Percentiles rank a stretch among this genome's conserved stretches.
phyloP scores from a whole-genome alignment of 2,329 filamentous ascomycete species.

The Dothistroma pini region DNA sequence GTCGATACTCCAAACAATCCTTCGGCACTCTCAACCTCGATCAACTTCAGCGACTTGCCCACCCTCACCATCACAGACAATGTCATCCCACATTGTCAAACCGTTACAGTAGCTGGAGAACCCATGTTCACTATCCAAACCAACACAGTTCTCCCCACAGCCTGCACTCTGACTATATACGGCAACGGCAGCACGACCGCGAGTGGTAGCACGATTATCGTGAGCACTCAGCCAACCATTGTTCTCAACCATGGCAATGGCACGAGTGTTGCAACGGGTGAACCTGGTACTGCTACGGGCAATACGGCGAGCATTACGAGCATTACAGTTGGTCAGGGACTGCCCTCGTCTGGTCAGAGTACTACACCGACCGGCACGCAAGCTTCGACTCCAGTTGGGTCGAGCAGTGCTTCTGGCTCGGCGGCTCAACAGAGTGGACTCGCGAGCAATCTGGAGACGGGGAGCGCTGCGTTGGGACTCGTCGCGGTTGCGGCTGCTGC shows the following conservation, averaged over 20 bases:
- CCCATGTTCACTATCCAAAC: slow-evolving; percentile 21
- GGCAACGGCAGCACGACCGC: background rate
- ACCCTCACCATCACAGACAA: slow-evolving; percentile 7
- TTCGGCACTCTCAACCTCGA: background rate
- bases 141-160: slow-evolving; percentile 16
- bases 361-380: background rate
- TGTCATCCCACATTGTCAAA: slow-evolving; percentile 10
- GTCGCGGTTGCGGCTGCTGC: background rate
- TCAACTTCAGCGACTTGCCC: background rate
- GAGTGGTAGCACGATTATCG: background rate
- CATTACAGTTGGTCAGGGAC: background rate
- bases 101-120: slow-evolving; percentile 8
- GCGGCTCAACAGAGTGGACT: background rate
- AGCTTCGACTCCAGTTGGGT: background rate
- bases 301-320: background rate
- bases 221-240: background rate
- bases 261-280: background rate
- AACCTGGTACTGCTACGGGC: background rate
- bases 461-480: background rate
- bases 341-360: background rate
- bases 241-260: background rate
- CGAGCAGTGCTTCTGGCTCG: background rate
- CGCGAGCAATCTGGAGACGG: background rate
- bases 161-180: slow-evolving; percentile 8
- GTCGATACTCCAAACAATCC: background rate